Percentiles rank a stretch among this genome's conserved stretches.
These are phyloP conservation scores for Vigna reflexopilosa DNA, from an alignment of 306 rosid genomes.

Conservation along the genomic window DNA sequence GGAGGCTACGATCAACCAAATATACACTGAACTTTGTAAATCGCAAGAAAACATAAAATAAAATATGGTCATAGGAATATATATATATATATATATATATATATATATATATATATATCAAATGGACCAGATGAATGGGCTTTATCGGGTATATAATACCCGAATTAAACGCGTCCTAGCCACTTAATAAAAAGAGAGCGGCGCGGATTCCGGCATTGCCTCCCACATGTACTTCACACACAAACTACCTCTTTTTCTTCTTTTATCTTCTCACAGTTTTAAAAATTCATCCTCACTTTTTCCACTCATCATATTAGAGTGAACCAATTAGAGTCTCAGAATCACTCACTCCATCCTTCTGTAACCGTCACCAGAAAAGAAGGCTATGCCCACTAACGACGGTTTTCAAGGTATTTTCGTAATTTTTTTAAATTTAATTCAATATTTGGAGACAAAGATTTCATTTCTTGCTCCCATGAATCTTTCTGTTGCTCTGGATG, in stretches of 20 bases:
- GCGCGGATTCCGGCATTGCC: slow-evolving; percentile 41
- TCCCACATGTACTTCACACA: background rate
- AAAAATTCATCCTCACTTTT: background rate
- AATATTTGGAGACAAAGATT: background rate
- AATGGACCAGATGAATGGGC: slow-evolving; percentile 3
- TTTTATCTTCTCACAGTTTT: background rate
- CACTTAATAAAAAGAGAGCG: slow-evolving; percentile 32
- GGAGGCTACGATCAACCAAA: too few relatives aligned
- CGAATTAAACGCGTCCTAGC: slow-evolving; percentile 34
- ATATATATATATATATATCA: background rate
- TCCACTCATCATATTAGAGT: background rate
- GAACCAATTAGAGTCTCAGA: background rate
- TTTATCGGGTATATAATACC: background rate
- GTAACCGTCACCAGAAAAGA: background rate
- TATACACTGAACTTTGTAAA: too few relatives aligned
- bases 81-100: background rate
- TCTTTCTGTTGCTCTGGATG: background rate
- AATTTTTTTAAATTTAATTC: background rate
- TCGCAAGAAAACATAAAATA: too few relatives aligned
- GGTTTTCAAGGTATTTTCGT: slow-evolving; percentile 56
- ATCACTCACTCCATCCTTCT: background rate
- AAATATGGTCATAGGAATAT: too few relatives aligned
- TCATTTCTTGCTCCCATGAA: background rate
- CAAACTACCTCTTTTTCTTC: background rate
- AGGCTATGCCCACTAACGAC: slow-evolving; percentile 62